These are phyloP conservation scores for Mycena epipterygia DNA, from an alignment of 768 basidiomycete genomes.

Conservation along the genomic window DNA sequence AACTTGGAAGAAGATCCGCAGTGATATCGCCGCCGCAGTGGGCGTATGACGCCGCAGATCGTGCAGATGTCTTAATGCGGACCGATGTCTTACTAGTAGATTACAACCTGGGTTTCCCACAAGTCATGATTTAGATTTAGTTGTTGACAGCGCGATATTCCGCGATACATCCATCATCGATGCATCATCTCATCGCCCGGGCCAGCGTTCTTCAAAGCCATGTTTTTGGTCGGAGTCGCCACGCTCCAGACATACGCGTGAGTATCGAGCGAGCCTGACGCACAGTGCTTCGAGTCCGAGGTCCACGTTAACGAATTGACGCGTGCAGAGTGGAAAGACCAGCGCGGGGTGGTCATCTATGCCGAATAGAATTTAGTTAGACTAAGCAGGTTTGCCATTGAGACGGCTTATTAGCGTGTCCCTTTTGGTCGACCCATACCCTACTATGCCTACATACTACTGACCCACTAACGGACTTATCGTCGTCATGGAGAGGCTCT, in stretches of 20 bases:
- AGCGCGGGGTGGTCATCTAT: slow-evolving; percentile 75
- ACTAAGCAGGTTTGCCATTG: too few relatives aligned
- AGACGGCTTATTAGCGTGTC: too few relatives aligned
- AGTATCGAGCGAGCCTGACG: slow-evolving; percentile 93
- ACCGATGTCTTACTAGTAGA: too few relatives aligned
- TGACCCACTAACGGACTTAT: too few relatives aligned
- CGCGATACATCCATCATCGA: neutral
- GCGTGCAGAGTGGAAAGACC: slow-evolving; percentile 90
- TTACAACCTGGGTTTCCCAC: neutral
- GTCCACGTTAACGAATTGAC: slow-evolving; percentile 87
- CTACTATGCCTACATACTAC: too few relatives aligned
- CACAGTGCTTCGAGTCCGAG: slow-evolving; percentile 79
- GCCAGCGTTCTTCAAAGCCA: slow-evolving; percentile 88
- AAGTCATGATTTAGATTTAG: neutral
- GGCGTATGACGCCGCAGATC: too few relatives aligned
- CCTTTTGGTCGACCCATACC: too few relatives aligned
- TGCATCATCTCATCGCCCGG: too few relatives aligned
- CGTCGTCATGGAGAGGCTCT: too few relatives aligned
- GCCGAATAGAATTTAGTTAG: neutral
- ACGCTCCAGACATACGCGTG: slow-evolving; percentile 92
- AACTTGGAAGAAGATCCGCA: too few relatives aligned
- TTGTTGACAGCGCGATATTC: neutral
- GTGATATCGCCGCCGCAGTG: too few relatives aligned
- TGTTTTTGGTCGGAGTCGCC: slow-evolving; percentile 75
- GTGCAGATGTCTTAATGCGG: too few relatives aligned